These are phyloP conservation scores for Ceratobasidium papillatum DNA, from an alignment of 1,284 basidiomycete species.

Conservation along the genomic window DNA sequence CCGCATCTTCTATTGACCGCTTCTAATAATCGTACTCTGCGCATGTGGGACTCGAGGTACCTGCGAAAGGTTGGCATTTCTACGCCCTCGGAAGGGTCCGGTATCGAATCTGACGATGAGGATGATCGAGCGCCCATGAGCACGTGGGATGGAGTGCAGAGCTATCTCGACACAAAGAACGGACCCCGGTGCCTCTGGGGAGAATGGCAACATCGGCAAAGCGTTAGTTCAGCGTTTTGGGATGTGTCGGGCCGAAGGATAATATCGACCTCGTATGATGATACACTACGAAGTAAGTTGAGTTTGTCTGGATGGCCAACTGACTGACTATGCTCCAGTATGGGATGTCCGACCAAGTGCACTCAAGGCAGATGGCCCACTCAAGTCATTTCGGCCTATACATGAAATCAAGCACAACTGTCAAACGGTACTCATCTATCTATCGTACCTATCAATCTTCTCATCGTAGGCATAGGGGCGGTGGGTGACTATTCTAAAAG, in stretches of 20 bases:
- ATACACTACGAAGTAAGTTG: conserved; percentile 69
- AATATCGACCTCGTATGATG: conserved; percentile 82
- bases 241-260: conserved; percentile 76
- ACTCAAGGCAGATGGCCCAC: conserved; percentile 52
- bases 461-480: conserved; percentile 62
- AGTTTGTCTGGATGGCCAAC: not conserved
- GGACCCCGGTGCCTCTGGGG: conserved; percentile 66
- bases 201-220: conserved; percentile 73
- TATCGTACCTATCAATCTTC: not conserved
- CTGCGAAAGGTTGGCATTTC: conserved; percentile 52
- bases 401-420: conserved; percentile 67
- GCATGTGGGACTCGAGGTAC: conserved; percentile 80
- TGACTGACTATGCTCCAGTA: conserved; percentile 56
- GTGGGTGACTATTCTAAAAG: conserved; percentile 78
- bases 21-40: conserved; percentile 73
- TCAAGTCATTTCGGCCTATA: conserved; percentile 66
- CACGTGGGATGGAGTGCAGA: conserved; percentile 22
- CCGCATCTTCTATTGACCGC: conserved; percentile 73
- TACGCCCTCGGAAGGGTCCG: conserved; percentile 50
- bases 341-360: conserved; percentile 58
- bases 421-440: conserved; percentile 65
- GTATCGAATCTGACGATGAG: conserved; percentile 57
- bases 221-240: conserved; percentile 83
- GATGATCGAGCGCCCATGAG: conserved; percentile 55
- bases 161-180: conserved; percentile 53